Conservation (phyloP, 139 green algal genomes). For the Yamagishiella unicocca region DNA sequence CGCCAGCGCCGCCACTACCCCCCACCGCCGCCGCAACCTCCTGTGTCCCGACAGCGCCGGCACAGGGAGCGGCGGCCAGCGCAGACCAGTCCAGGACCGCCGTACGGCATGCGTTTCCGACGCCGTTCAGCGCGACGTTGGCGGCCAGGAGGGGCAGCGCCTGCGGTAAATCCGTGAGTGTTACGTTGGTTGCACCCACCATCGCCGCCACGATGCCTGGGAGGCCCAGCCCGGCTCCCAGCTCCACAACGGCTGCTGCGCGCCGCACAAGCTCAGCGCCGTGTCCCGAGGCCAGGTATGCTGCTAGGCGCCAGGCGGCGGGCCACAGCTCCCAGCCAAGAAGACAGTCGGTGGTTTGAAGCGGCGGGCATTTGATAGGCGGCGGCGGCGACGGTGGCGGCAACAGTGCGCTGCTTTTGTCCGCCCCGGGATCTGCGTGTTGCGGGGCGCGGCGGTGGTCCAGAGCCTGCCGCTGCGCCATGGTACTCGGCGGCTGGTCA, state of each 20-base stretch:
- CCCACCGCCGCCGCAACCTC: background rate
- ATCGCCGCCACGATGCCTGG: constrained; percentile 24
- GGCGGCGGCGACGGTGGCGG: too few relatives aligned
- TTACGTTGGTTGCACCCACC: background rate
- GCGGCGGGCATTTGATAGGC: too few relatives aligned
- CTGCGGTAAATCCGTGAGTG: constrained; percentile 32
- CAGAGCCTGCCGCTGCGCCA: background rate
- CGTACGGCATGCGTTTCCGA: background rate
- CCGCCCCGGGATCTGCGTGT: background rate
- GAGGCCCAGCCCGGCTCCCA: constrained; percentile 34
- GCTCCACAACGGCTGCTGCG: background rate
- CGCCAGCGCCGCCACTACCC: background rate
- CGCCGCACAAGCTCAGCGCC: background rate
- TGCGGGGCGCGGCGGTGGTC: background rate
- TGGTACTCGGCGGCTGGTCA: background rate
- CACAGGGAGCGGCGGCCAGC: background rate
- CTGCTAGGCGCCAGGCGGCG: background rate
- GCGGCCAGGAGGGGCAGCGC: constrained; percentile 14
- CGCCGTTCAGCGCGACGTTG: constrained; percentile 4
- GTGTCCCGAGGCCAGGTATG: background rate
- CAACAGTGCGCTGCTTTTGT: too few relatives aligned
- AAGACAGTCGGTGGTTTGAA: background rate
- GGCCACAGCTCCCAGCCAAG: constrained; percentile 49
- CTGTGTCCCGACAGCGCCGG: background rate
- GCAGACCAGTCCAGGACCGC: constrained; percentile 14